Evolutionary conservation across 331 rosid species (phyloP), one percentile per base, ranked within the genome.

Genomic region (Stylosanthes scabra): DNA sequence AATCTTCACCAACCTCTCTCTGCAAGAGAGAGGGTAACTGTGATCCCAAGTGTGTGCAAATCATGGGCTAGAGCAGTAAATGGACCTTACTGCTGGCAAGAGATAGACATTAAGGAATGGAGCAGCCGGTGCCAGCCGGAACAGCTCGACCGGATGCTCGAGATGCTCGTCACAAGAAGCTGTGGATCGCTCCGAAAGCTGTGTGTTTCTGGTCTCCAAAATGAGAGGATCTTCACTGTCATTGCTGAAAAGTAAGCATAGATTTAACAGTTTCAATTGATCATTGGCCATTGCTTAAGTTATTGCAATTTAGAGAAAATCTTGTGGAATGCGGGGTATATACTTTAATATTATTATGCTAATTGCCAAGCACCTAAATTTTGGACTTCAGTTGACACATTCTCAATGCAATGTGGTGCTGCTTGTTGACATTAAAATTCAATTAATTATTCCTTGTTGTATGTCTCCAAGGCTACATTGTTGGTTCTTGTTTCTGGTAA

Each of bases 31-130:
- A 88, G 66, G 56, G 87, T 91, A 9, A 88, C 93, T 0, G 92
- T 90, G 73, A 79, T 94, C 70, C 99, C 97, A 5, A 83, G 88
- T 88, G 97, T 91, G 31, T 94, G 97, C 66, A 92, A 91, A 77
- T 86, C 93, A 57, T 94, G 99, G 99, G 74, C 82, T 81, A 89
- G 78, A 78, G 97, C 88, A 11, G 96, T 90, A 1, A 60, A 66
- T 9, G 97, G 88, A 14, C 96, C 97, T 59, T 87, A 83, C 51
- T 91, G 99, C 77, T 94, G 99, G 99, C 99, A 88, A 76, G 92
- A 91, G 87, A 91, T 94, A 13, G 97, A 94, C 74, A 86, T 91
- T 62, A 93, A 88, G 63, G 97, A 94, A 15, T 94, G 96, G 97
- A 87, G 97, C 68, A 81, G 73, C 58, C 74, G 77, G 3, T 81